Evolutionary conservation across 768 basidiomycete genomes (phyloP), one percentile per base, ranked within the genome.

Genomic region (Cystoderma amianthinum): DNA sequence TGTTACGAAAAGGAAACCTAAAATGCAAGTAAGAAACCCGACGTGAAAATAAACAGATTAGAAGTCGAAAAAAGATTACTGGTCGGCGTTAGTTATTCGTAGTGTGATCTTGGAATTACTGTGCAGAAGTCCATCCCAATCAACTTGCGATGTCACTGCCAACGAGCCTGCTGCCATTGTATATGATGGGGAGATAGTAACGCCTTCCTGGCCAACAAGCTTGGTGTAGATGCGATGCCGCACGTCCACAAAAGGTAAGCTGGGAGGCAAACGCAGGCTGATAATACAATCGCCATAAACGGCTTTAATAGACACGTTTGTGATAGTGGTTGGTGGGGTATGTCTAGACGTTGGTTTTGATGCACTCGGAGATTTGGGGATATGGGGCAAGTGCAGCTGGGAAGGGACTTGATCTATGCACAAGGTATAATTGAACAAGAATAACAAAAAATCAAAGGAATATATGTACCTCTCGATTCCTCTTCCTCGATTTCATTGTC

Each of bases 191-290:
- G 67, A 65, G 20, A 85, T 69, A 11, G 68, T 62, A 32, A 79
- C 48, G 39, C 69, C 72, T 54, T 78, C 80, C 47, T 77, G 72
- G n/a, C 68, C 65, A n/a, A 71, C 65, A 51, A 87, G 78, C 50
- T 84, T 85, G 36, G 78, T 75, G 46, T 74, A 72, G 10, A 87
- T 59, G 36, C 71, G 69, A 36, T 61, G 62, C 39, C 80, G 78
- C 9, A 85, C 47, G 23, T 76, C 76, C 13, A 54, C 48, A 41
- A 80, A 69, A n/a, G 71, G 35, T 36, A 64, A 62, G 23, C 65
- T 59, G 47, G 66, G 65, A 4, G 71, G 55, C 5, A 70, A 57
- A 39, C 80, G 78, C 28, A 87, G 67, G 33, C 81, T 55, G 47
- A 86, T 66, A 46, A 82, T 78, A 25, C 68, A 61, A 44, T 78